phyloP scores from a whole-genome alignment of 257 asterid genomes.

The Striga asiatica region DNA sequence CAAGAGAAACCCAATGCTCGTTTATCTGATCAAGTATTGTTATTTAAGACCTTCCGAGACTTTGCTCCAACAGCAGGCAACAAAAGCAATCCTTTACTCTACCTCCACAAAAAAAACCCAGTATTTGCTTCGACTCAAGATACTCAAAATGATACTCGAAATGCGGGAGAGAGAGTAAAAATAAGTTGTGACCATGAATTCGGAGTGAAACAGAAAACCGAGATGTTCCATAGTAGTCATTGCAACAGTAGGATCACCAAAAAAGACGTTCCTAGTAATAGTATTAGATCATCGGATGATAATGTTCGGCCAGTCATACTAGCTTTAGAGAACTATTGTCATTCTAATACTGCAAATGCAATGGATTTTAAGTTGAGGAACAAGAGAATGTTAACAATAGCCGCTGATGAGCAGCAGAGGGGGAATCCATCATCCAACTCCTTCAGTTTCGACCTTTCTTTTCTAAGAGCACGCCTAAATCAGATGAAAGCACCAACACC shows the following conservation, averaged over 20 bases:
- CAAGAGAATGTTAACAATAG: no score
- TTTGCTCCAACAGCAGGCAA: conserved; percentile 9
- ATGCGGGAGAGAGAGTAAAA: not conserved
- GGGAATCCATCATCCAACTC: not conserved
- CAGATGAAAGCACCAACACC: conserved; percentile 27
- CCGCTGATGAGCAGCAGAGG: not conserved
- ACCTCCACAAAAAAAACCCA: not conserved
- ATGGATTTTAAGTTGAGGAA: conserved; percentile 32
- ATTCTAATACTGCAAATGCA: conserved; percentile 13
- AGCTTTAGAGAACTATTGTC: conserved; percentile 59
- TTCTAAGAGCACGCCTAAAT: conserved; percentile 48
- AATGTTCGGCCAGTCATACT: conserved; percentile 40
- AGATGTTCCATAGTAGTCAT: not conserved
- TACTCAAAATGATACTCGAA: not conserved
- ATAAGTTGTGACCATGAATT: no score
- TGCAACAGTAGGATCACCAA: not conserved
- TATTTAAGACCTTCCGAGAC: conserved; percentile 25
- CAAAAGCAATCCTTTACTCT: conserved; percentile 14
- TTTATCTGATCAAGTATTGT: not conserved
- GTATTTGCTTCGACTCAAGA: conserved; percentile 12
- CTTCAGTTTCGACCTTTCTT: conserved; percentile 54
- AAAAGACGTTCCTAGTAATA: not conserved
- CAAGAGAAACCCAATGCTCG: no score
- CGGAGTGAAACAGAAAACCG: not conserved
- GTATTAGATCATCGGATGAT: conserved; percentile 8